A percentile compares a stretch with the other conserved stretches of the same genome.
These are phyloP conservation scores for Theobroma cacao DNA, from an alignment of 345 rosid genomes.

Conservation along the genomic window DNA sequence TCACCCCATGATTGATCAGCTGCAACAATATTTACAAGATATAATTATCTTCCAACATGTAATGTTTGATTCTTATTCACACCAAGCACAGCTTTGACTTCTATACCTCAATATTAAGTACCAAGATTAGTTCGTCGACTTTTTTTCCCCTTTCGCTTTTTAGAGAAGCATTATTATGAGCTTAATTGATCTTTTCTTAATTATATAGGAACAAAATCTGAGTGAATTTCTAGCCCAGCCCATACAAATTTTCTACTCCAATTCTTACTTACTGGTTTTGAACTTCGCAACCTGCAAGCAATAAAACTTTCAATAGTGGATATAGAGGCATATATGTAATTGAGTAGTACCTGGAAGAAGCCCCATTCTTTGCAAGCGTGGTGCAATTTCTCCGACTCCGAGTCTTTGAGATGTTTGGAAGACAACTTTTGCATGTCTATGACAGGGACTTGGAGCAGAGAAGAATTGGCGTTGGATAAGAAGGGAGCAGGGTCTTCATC, in stretches of 20 bases:
- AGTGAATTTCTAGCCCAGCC: not conserved
- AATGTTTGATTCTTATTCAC: not conserved
- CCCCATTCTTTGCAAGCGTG: not conserved
- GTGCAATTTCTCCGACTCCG: not conserved
- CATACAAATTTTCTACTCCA: too few species aligned
- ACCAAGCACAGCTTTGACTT: too few species aligned
- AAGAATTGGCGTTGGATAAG: not conserved
- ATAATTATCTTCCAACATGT: not conserved
- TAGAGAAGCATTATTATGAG: too few species aligned
- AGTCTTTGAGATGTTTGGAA: not conserved
- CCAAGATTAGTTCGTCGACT: too few species aligned
- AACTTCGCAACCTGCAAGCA: not conserved
- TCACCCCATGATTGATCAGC: conserved; percentile 35
- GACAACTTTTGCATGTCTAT: not conserved
- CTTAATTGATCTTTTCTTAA: not conserved
- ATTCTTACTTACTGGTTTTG: not conserved
- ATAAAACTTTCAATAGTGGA: not conserved
- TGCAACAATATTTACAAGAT: not conserved
- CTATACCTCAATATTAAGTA: too few species aligned
- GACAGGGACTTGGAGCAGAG: not conserved
- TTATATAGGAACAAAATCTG: not conserved
- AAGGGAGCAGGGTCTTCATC: not conserved
- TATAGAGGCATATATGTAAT: too few species aligned
- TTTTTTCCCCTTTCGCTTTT: too few species aligned
- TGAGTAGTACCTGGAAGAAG: not conserved